These are phyloP conservation scores for Lepidium campestre DNA, from an alignment of 441 rosid genomes.

Conservation along the genomic window DNA sequence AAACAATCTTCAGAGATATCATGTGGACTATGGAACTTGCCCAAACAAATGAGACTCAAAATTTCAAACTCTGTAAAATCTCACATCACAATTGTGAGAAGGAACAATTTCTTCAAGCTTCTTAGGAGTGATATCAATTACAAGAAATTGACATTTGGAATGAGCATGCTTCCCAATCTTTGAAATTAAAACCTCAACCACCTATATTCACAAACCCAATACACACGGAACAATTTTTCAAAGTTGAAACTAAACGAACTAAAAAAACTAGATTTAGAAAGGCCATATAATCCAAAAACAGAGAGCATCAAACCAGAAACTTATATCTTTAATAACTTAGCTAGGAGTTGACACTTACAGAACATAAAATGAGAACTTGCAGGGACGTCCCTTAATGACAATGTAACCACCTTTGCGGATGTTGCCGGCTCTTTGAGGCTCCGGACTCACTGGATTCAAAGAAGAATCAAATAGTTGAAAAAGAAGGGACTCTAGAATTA, in stretches of 20 bases:
- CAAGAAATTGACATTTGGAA: conserved; percentile 95
- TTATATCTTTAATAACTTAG: neutral
- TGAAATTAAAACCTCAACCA: conserved; percentile 90
- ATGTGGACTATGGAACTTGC: conserved; percentile 96
- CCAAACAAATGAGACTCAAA: neutral
- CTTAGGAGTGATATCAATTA: conserved; percentile 81
- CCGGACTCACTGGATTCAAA: conserved; percentile 91
- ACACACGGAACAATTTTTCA: neutral
- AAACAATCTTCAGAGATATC: conserved; percentile 96
- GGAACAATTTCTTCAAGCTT: conserved; percentile 97
- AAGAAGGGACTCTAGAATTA: neutral
- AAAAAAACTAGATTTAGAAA: neutral
- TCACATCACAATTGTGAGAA: conserved; percentile 93
- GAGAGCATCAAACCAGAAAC: neutral
- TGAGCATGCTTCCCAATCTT: conserved; percentile 99
- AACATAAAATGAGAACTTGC: conserved; percentile 47
- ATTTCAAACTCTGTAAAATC: neutral
- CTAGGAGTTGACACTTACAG: neutral
- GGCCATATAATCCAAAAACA: neutral
- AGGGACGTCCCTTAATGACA: conserved; percentile 82
- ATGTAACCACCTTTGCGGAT: conserved; percentile 84
- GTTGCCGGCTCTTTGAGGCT: conserved; percentile 84
- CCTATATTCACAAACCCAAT: conserved; percentile 36
- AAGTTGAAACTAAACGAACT: neutral
- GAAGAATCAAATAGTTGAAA: conserved; percentile 19